Conservation (phyloP, 1,284 basidiomycete species). For the Marasmius fiardii region DNA sequence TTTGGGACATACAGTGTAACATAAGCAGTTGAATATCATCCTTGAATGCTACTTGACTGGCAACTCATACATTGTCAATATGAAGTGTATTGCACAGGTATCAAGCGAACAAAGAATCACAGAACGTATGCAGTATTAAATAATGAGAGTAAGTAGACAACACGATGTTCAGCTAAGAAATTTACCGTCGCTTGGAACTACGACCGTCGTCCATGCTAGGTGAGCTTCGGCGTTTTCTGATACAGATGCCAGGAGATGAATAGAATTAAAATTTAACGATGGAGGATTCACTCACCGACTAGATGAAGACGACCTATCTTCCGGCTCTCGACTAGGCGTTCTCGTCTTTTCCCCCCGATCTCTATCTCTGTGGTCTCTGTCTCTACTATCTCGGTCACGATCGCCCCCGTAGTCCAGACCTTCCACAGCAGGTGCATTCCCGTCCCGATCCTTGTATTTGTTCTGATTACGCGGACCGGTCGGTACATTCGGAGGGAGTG, state of each 20-base stretch:
- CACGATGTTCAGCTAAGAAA: not conserved
- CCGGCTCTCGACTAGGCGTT: conserved; percentile 54
- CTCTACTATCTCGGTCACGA: conserved; percentile 6
- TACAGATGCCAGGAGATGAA: not conserved
- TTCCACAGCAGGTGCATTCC: conserved; percentile 74
- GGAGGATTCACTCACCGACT: conserved; percentile 34
- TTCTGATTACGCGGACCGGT: conserved; percentile 84
- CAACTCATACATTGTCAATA: too few relatives aligned
- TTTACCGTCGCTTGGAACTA: conserved; percentile 60
- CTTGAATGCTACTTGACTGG: too few relatives aligned
- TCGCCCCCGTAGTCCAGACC: conserved; percentile 79
- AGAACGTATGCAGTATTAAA: not conserved
- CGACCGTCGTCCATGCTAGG: conserved; percentile 57
- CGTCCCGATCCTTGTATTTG: conserved; percentile 83
- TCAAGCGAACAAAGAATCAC: too few relatives aligned
- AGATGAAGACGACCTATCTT: conserved; percentile 47
- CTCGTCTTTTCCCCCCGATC: conserved; percentile 40
- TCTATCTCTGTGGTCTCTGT: conserved; percentile 30
- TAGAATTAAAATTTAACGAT: not conserved
- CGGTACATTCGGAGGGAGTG: conserved; percentile 77
- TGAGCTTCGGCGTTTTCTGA: conserved; percentile 58
- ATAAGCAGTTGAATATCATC: too few relatives aligned
- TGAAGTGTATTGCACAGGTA: too few relatives aligned
- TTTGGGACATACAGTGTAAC: conserved; percentile 56
- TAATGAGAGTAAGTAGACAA: not conserved